These are phyloP conservation scores for Trichoderma sp. DNA, from an alignment of 2,329 filamentous ascomycete genomes.

Conservation along the genomic window DNA sequence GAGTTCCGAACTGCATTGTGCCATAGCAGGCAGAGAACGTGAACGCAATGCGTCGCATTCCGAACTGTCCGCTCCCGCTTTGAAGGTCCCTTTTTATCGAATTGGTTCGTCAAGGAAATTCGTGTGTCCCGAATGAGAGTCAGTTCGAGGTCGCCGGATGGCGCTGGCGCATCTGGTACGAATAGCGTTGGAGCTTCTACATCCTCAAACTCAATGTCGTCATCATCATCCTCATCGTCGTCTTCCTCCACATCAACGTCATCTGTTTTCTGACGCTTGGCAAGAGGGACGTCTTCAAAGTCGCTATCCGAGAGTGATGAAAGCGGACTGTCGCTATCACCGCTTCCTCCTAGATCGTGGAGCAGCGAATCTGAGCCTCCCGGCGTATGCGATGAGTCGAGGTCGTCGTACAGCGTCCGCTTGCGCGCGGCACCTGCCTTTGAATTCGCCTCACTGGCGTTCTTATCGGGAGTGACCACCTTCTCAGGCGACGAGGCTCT, in stretches of 20 bases:
- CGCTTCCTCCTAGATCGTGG: constrained; percentile 46
- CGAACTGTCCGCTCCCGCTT: constrained; percentile 82
- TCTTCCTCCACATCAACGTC: constrained; percentile 34
- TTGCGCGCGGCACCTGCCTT: constrained; percentile 46
- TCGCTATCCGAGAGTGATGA: constrained; percentile 60
- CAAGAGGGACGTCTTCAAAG: constrained; percentile 51
- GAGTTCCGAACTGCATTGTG: constrained; percentile 85
- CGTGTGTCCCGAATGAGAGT: constrained; percentile 64
- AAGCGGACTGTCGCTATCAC: constrained; percentile 52
- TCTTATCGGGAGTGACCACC: constrained; percentile 36
- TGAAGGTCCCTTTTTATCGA: constrained; percentile 77
- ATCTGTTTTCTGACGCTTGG: constrained; percentile 46
- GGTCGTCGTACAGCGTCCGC: constrained; percentile 61
- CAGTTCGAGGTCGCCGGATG: constrained; percentile 71
- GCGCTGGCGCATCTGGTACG: constrained; percentile 49
- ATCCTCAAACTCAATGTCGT: constrained; percentile 62
- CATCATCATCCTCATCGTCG: constrained; percentile 40
- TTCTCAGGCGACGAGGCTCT: constrained; percentile 49
- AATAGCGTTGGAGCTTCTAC: constrained; percentile 64
- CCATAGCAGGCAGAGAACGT: constrained; percentile 85
- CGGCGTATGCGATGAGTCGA: constrained; percentile 54
- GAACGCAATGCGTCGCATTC: constrained; percentile 79
- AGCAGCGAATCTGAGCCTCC: constrained; percentile 49
- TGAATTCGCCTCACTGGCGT: constrained; percentile 31
- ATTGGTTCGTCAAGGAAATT: constrained; percentile 62